phyloP scores from a whole-genome alignment of 257 asterid genomes.

The Paraleonurus japonicus region DNA sequence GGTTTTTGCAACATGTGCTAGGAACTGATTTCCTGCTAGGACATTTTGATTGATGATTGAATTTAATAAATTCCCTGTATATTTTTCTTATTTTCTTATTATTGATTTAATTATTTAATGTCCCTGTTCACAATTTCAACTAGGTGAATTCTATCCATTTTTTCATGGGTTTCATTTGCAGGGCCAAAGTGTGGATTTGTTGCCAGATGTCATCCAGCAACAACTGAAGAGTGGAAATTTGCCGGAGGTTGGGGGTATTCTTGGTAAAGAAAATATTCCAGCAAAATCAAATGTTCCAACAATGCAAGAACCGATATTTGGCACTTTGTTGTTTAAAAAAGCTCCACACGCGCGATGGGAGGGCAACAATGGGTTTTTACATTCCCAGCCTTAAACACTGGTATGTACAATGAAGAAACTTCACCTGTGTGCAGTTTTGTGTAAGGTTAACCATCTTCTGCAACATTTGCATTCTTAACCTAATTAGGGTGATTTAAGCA shows the following conservation, averaged over 20 bases:
- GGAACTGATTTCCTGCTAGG: conserved; percentile 12
- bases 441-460: background rate
- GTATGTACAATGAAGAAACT: background rate
- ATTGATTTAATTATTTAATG: too few species aligned
- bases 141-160: background rate
- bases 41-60: background rate
- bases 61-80: background rate
- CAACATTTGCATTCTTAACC: background rate
- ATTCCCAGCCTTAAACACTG: conserved; percentile 17
- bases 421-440: background rate
- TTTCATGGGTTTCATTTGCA: conserved; percentile 28
- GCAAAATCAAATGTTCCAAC: conserved; percentile 34
- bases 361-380: conserved; percentile 31
- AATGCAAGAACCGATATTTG: conserved; percentile 55
- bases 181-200: conserved; percentile 73
- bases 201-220: conserved; percentile 72
- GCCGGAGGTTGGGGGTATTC: conserved; percentile 40
- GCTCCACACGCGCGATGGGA: conserved; percentile 28
- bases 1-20: background rate
- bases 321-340: conserved; percentile 50
- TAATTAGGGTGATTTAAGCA: background rate
- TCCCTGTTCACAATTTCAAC: background rate
- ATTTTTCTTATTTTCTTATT: background rate
- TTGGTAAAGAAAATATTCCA: conserved; percentile 30
- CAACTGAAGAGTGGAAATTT: conserved; percentile 62